Evolutionary conservation across 2,329 filamentous ascomycete species (phyloP).

Genomic region (Pleoardoris graminearum): DNA sequence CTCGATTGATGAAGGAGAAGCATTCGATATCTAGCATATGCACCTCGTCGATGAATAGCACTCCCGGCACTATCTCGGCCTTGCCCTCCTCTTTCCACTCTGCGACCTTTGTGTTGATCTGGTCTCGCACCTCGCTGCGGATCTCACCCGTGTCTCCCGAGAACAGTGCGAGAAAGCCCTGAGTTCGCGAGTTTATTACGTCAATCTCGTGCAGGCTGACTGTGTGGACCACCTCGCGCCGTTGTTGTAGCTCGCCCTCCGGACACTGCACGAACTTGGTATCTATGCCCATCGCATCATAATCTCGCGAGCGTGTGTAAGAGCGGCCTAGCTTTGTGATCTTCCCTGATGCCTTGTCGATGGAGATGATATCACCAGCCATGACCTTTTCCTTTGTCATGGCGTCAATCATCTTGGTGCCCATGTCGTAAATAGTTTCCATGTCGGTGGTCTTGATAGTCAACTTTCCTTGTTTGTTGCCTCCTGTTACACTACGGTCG

Average conservation of each 20-base stretch:
- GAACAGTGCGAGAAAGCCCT: conserved; percentile 95
- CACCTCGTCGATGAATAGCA: conserved; percentile 97
- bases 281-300: conserved; percentile 98
- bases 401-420: conserved; percentile 98
- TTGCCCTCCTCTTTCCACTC: conserved; percentile 99
- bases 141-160: conserved; percentile 98
- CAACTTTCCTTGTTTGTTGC: conserved; percentile 97
- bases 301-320: conserved; percentile 92
- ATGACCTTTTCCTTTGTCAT: conserved; percentile 99
- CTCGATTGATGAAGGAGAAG: conserved; percentile 98
- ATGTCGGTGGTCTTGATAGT: conserved; percentile 99
- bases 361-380: conserved; percentile 97
- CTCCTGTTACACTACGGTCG: conserved; percentile 92
- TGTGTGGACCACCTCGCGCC: conserved; percentile 95
- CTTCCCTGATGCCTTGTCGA: conserved; percentile 97
- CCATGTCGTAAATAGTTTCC: conserved; percentile 99
- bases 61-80: conserved; percentile 94
- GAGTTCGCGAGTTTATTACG: conserved; percentile 98
- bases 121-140: conserved; percentile 91
- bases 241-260: conserved; percentile 95
- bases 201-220: conserved; percentile 98
- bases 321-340: conserved; percentile 96
- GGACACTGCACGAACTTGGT: conserved; percentile 98
- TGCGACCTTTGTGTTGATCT: conserved; percentile 98
- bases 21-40: conserved; percentile 99